phyloP scores from a whole-genome alignment of 75 land plant species.

The Adiantum capillusveneris region DNA sequence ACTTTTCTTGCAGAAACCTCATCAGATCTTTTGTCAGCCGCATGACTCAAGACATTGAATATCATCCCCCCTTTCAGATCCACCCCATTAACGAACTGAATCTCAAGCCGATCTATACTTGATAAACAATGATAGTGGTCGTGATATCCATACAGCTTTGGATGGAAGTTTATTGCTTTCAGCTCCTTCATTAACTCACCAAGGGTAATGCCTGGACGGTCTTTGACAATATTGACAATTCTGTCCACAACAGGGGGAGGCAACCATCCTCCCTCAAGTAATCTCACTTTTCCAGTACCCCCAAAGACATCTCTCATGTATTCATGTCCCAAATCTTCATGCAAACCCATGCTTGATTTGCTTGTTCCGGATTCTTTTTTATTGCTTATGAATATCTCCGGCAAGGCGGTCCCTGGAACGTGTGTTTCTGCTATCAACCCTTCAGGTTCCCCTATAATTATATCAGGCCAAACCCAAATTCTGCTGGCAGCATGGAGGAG shows the following conservation, averaged over 20 bases:
- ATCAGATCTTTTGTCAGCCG: too few species aligned
- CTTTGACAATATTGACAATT: neutral
- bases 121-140: neutral
- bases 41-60: neutral
- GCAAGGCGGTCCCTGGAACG: neutral
- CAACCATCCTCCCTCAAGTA: neutral
- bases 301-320: too few species aligned
- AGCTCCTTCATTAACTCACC: neutral
- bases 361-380: neutral
- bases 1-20: too few species aligned
- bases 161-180: neutral
- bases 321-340: neutral
- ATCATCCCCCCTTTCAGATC: neutral
- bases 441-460: neutral
- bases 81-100: neutral
- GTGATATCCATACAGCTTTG: neutral
- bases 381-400: neutral
- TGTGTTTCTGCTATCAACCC: neutral
- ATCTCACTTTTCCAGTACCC: neutral
- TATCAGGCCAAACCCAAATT: constrained; percentile 17
- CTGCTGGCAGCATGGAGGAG: constrained; percentile 15
- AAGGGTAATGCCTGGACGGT: neutral
- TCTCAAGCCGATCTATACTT: neutral
- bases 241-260: neutral
- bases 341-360: neutral